Conservation (phyloP, 1,284 basidiomycete species). For the Austropuccinia psidii region DNA sequence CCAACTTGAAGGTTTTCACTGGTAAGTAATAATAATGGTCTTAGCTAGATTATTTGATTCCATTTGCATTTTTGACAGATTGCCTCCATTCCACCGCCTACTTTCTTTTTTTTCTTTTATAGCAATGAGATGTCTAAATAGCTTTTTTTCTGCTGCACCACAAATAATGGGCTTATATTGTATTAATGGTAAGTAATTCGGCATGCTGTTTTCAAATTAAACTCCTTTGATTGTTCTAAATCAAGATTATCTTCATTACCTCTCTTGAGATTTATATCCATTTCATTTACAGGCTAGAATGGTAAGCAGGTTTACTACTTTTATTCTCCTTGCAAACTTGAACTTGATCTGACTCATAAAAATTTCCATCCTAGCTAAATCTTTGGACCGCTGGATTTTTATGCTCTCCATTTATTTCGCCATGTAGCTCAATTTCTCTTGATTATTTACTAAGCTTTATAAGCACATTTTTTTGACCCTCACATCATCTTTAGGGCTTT, state of each 20-base stretch:
- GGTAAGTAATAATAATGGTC: neutral
- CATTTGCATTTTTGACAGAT: too few relatives aligned
- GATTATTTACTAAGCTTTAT: neutral
- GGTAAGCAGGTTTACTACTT: conserved; percentile 59
- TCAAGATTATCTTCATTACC: conserved; percentile 56
- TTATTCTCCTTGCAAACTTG: neutral
- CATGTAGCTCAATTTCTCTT: conserved; percentile 2
- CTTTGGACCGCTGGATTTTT: conserved; percentile 38
- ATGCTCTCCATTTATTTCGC: conserved; percentile 35
- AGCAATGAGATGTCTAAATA: conserved; percentile 64
- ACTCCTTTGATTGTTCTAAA: conserved; percentile 49
- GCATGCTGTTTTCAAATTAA: conserved; percentile 49
- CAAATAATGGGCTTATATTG: conserved; percentile 40
- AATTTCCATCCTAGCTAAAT: conserved; percentile 49
- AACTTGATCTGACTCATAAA: neutral
- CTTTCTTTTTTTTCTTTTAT: neutral
- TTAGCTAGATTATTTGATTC: neutral
- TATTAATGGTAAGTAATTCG: conserved; percentile 12
- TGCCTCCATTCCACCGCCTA: too few relatives aligned
- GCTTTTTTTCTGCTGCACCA: conserved; percentile 58
- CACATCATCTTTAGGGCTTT: conserved; percentile 19
- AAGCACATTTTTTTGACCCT: neutral
- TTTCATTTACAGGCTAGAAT: conserved; percentile 68
- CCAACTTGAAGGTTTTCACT: conserved; percentile 51
- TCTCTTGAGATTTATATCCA: conserved; percentile 56